Evolutionary conservation across 2,329 filamentous ascomycete species (phyloP).

Genomic region (Mariannaea sp.): DNA sequence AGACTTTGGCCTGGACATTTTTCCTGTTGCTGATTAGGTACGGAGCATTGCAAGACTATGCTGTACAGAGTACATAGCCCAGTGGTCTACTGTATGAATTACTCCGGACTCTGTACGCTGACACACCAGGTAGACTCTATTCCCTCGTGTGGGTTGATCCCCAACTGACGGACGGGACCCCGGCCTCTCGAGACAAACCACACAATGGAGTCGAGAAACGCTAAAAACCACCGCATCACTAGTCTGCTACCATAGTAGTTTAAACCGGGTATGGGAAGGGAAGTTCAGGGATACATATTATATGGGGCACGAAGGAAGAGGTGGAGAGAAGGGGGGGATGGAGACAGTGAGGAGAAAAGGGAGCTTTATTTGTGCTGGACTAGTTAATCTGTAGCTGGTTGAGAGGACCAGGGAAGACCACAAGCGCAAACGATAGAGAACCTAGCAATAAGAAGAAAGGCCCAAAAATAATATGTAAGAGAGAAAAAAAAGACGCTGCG

Average conservation of each 20-base stretch:
- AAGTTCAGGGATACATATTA: neutral
- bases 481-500: constrained; percentile 32
- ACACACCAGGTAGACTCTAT: neutral
- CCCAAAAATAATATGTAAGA: neutral
- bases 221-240: constrained; percentile 12
- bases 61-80: no score
- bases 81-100: no score
- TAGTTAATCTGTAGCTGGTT: no score
- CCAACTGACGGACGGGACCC: neutral
- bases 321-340: constrained; percentile 1
- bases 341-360: neutral
- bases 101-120: no score
- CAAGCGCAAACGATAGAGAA: no score
- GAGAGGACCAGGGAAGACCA: no score
- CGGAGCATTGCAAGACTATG: no score
- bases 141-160: neutral
- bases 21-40: no score
- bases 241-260: no score
- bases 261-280: constrained; percentile 8
- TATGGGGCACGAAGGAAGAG: neutral
- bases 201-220: neutral
- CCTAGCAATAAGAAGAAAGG: no score
- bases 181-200: neutral
- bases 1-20: neutral
- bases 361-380: neutral